These are phyloP conservation scores for Pulveroboletus ravenelii DNA, from an alignment of 768 basidiomycete species.

Conservation along the genomic window DNA sequence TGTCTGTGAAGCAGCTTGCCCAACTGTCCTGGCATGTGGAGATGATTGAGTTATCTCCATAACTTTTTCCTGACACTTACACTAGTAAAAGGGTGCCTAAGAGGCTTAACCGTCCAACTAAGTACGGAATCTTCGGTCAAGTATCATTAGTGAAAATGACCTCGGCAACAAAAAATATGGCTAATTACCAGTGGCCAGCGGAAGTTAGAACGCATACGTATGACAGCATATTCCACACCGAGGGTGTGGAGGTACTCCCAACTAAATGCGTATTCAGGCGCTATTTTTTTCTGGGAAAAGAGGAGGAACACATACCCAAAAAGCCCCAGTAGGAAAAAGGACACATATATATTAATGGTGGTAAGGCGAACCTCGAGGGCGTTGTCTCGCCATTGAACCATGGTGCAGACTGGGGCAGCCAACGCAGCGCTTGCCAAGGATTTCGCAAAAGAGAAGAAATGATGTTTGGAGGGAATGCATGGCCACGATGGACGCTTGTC, in stretches of 20 bases:
- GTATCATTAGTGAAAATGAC: background rate
- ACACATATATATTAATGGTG: background rate
- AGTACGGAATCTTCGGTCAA: background rate
- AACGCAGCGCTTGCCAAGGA: background rate
- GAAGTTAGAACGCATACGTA: background rate
- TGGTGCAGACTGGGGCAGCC: background rate
- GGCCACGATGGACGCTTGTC: no score
- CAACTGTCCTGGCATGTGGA: background rate
- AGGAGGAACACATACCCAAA: background rate
- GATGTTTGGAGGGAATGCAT: background rate
- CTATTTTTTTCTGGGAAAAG: background rate
- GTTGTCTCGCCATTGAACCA: background rate
- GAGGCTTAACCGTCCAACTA: background rate
- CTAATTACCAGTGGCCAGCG: background rate
- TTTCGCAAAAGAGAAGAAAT: no score
- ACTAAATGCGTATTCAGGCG: background rate
- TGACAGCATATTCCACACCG: background rate
- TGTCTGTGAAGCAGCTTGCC: no score
- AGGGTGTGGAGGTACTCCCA: background rate
- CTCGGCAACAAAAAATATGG: background rate
- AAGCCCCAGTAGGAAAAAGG: background rate
- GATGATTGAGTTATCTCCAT: no score
- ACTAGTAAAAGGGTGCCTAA: background rate
- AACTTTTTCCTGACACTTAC: background rate
- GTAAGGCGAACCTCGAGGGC: background rate